Conservation (phyloP, 2,329 filamentous ascomycete genomes). For the Botrytis byssoidea region DNA sequence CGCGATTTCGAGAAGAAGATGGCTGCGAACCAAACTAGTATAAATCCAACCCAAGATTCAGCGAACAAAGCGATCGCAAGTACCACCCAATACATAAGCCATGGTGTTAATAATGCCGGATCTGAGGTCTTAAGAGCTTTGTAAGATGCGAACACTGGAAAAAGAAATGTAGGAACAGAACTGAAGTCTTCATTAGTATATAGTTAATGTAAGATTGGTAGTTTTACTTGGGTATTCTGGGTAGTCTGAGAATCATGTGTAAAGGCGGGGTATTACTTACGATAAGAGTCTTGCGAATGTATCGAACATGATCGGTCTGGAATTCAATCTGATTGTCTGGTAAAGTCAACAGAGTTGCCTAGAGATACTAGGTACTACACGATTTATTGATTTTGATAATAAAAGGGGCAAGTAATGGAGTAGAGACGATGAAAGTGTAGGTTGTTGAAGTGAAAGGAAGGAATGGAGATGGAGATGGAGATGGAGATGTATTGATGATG, state of each 20-base stretch:
- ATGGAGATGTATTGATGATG: neutral
- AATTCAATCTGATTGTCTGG: neutral
- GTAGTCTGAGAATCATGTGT: neutral
- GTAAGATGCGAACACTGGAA: constrained; percentile 95
- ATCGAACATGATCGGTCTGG: constrained; percentile 62
- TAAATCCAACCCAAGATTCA: constrained; percentile 85
- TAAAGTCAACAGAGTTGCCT: neutral
- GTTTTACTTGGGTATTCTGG: neutral
- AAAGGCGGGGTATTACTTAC: constrained; percentile 52
- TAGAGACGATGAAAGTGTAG: constrained; percentile 2
- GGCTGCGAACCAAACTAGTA: constrained; percentile 68
- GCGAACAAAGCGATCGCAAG: constrained; percentile 76
- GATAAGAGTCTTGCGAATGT: constrained; percentile 75
- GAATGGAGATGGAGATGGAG: neutral
- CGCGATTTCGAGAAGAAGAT: neutral
- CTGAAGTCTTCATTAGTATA: constrained; percentile 47
- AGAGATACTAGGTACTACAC: neutral
- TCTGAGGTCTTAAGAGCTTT: constrained; percentile 94
- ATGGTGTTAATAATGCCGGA: constrained; percentile 86
- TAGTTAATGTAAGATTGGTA: neutral
- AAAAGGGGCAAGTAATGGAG: neutral
- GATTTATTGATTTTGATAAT: neutral
- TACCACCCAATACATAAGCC: constrained; percentile 99
- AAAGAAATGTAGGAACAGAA: constrained; percentile 83
- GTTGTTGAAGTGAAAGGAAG: neutral